Conservation (phyloP, 345 rosid species). For the Corchorus capsularis region DNA sequence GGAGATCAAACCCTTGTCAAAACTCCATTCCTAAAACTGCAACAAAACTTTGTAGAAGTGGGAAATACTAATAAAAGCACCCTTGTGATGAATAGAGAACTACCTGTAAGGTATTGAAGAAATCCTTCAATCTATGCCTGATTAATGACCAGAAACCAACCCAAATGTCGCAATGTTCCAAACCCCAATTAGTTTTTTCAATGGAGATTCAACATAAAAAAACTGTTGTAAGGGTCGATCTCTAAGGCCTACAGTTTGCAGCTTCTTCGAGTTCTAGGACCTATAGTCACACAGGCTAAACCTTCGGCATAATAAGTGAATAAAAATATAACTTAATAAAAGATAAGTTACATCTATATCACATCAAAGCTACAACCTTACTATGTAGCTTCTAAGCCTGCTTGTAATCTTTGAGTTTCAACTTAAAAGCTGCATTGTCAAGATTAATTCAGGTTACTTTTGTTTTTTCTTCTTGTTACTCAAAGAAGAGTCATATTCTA, state of each 20-base stretch:
- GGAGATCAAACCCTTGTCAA: too few species aligned
- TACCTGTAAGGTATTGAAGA: too few species aligned
- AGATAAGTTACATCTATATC: neutral
- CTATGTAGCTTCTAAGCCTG: slow-evolving; percentile 77
- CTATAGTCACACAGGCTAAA: slow-evolving; percentile 30
- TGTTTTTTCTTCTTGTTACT: slow-evolving; percentile 83
- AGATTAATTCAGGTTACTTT: slow-evolving; percentile 84
- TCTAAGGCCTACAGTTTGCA: slow-evolving; percentile 73
- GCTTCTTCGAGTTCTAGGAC: slow-evolving; percentile 66
- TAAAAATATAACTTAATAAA: neutral
- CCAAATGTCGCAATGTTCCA: too few species aligned
- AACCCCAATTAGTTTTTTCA: too few species aligned
- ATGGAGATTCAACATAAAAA: too few species aligned
- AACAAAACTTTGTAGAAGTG: too few species aligned
- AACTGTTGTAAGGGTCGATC: slow-evolving; percentile 74
- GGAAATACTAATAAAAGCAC: too few species aligned
- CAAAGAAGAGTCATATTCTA: slow-evolving; percentile 83
- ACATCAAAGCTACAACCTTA: slow-evolving; percentile 43
- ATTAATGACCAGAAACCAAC: too few species aligned
- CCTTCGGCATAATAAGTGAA: slow-evolving; percentile 5
- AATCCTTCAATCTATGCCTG: too few species aligned
- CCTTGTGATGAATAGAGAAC: too few species aligned
- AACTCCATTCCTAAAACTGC: too few species aligned
- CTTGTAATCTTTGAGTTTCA: slow-evolving; percentile 78
- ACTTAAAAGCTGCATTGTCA: slow-evolving; percentile 85